A percentile compares a stretch with the other conserved stretches of the same genome.
Conservation (phyloP, 805 yeast genomes). For the Ogataea wickerhamii region DNA sequence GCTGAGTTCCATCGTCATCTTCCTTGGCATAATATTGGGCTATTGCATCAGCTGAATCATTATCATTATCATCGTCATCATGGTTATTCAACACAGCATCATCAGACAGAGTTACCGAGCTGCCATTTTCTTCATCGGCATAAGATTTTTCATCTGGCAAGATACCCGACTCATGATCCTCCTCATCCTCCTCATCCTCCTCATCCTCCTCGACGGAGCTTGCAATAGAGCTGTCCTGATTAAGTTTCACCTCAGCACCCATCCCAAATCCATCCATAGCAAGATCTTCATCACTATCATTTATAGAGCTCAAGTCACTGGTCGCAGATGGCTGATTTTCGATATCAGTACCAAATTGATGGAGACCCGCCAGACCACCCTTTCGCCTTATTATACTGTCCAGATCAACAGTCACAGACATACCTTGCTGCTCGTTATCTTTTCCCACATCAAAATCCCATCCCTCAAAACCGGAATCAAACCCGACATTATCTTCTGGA, state of each 20-base stretch:
- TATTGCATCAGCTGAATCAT: constrained; percentile 77
- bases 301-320: constrained; percentile 6
- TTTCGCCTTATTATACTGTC: constrained; percentile 84
- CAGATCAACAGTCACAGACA: constrained; percentile 68
- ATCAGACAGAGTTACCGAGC: constrained; percentile 23
- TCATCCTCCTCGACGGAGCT: constrained; percentile 19
- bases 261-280: constrained; percentile 42
- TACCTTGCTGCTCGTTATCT: constrained; percentile 17
- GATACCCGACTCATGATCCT: constrained; percentile 19
- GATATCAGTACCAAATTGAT: constrained; percentile 31
- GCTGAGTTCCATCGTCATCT: constrained; percentile 38
- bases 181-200: constrained; percentile 30
- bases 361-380: constrained; percentile 51
- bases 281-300: constrained; percentile 37
- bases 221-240: neutral
- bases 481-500: constrained; percentile 45
- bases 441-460: constrained; percentile 76
- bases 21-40: constrained; percentile 72
- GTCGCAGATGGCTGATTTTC: constrained; percentile 15
- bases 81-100: constrained; percentile 32
- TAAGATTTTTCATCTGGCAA: constrained; percentile 27
- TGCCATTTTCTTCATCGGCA: constrained; percentile 30
- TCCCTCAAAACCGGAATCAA: constrained; percentile 52
- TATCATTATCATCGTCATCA: constrained; percentile 33
- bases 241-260: constrained; percentile 23